Base-by-base conservation (phyloP, 495 filamentous ascomycete genomes). In the Amniculicola lignicola region DNA sequence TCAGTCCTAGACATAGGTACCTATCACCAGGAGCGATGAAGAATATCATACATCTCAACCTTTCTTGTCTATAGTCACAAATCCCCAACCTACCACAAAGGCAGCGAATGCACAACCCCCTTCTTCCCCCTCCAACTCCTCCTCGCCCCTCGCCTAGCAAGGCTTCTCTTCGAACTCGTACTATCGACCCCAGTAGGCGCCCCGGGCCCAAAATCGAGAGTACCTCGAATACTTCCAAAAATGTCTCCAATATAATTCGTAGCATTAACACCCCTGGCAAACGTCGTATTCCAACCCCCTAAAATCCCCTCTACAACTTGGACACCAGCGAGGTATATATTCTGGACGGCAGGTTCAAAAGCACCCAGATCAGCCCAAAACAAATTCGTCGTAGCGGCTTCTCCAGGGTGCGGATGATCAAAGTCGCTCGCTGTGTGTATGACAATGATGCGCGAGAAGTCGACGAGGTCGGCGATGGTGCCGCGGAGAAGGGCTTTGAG, bases 341-440 rank as follows among this genome's bases (percentile, higher is more conserved):
- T 90, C 64, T 78, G 47, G 7, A 85, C 69, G 1, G 68, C 51
- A 23, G 79, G 77, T 50, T 70, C 70, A 54, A 83, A 86, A 1
- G 75, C 82, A 41, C 80, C 84, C 62, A 83, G 79, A 22, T 83
- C 63, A 0, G 77, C 60, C 16, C 79, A 77, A 29, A 84, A 70
- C 16, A 89, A 72, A 55, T 88, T 82, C 14, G 78, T 67, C 16
- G 75, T 71, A 0, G 75, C 72, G 0, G 74, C 71, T 22, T 79
- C 65, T 2, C 78, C 80, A 15, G 80, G 76, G 53, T 82, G 82
- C 0, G 82, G 82, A 2, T 85, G 77, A 59, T 89, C 86, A 63
- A 90, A 89, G 68, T 89, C 79, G 22, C 80, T 81, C 2, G 79
- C 86, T 46, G 85, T 83, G 42, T 86, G 81, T 84, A 90, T 87